Percentiles rank a stretch among this genome's conserved stretches.
Conservation (phyloP, 2,329 filamentous ascomycete species). For the Elsinoe ampelina region DNA sequence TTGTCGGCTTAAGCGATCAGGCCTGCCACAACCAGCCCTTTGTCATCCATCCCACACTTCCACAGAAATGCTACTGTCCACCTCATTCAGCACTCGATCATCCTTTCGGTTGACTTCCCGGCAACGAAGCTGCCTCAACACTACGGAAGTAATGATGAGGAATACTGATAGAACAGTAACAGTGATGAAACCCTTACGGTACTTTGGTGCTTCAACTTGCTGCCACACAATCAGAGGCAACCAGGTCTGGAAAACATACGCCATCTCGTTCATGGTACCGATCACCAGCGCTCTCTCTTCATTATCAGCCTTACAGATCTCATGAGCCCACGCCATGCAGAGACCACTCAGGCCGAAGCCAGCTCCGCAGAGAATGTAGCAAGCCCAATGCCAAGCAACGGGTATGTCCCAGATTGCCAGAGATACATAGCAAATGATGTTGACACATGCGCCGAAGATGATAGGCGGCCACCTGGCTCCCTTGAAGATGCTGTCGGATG, state of each 20-base stretch:
- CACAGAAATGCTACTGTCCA: not conserved
- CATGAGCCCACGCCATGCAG: constrained; percentile 46
- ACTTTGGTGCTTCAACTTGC: constrained; percentile 52
- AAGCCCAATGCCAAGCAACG: constrained; percentile 53
- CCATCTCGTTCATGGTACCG: constrained; percentile 59
- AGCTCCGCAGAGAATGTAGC: constrained; percentile 46
- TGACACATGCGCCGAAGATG: constrained; percentile 44
- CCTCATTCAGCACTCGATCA: not conserved
- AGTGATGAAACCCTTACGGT: constrained; percentile 53
- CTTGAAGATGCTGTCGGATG: constrained; percentile 50
- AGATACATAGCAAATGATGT: constrained; percentile 36
- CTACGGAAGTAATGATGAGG: constrained; percentile 44
- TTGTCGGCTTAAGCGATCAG: too few species aligned
- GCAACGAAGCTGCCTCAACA: constrained; percentile 38
- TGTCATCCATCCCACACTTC: too few species aligned
- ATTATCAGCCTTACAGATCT: constrained; percentile 47
- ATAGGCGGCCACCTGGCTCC: constrained; percentile 57
- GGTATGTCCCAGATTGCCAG: constrained; percentile 40
- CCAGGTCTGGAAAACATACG: constrained; percentile 62
- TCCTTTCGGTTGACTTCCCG: not conserved
- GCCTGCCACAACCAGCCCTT: too few species aligned
- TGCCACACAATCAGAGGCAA: constrained; percentile 58
- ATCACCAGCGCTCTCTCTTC: constrained; percentile 60
- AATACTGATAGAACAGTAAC: constrained; percentile 40
- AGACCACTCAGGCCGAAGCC: constrained; percentile 41